A percentile compares a stretch with the other conserved stretches of the same genome.
Evolutionary conservation across 345 rosid species (phyloP).

Genomic region (Aquilaria malaccensis): DNA sequence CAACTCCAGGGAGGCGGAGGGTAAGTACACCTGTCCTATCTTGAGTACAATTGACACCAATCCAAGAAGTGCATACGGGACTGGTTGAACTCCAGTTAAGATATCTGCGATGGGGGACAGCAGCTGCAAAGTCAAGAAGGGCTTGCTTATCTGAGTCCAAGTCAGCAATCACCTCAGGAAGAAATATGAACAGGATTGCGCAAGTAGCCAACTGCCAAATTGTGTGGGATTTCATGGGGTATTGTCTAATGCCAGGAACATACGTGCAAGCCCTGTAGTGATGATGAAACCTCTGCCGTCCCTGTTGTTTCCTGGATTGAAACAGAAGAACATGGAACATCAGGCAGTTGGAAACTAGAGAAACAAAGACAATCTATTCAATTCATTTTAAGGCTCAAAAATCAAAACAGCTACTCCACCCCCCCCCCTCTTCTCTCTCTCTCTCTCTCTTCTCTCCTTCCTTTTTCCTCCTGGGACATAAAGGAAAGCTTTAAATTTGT

Average conservation of each 20-base stretch:
- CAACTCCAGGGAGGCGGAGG: constrained; percentile 68
- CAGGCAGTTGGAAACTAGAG: constrained; percentile 8
- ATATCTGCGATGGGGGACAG: constrained; percentile 45
- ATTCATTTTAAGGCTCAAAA: neutral
- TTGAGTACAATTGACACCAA: constrained; percentile 50
- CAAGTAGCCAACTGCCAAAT: constrained; percentile 23
- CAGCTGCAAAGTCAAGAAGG: constrained; percentile 50
- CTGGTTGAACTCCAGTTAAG: constrained; percentile 57
- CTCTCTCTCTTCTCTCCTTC: no score
- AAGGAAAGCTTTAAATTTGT: no score
- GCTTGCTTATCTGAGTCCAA: constrained; percentile 62
- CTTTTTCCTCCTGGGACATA: no score
- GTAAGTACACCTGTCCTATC: constrained; percentile 33
- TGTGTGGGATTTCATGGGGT: constrained; percentile 29
- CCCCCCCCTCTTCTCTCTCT: no score
- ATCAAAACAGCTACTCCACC: neutral
- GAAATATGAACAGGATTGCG: constrained; percentile 18
- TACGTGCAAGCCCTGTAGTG: constrained; percentile 4
- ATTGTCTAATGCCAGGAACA: constrained; percentile 3
- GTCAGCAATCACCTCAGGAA: constrained; percentile 41
- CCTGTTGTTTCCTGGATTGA: constrained; percentile 34
- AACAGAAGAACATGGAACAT: constrained; percentile 16
- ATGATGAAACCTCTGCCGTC: constrained; percentile 19
- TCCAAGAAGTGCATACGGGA: constrained; percentile 62
- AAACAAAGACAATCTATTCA: neutral